Conservation (phyloP, 2,329 filamentous ascomycete species). For the Hypoxylon sp. region DNA sequence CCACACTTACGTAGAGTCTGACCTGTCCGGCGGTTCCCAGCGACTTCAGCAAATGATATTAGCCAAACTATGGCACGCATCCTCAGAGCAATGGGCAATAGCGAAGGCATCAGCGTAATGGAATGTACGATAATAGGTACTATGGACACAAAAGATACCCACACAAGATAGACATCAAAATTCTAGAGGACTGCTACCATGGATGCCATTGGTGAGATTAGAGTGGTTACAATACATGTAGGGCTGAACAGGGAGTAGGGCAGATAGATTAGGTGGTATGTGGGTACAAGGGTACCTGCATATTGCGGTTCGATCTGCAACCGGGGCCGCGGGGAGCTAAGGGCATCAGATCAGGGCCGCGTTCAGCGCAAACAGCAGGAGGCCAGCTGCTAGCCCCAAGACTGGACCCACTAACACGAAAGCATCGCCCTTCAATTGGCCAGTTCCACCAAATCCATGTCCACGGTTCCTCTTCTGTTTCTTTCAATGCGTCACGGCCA, state of each 20-base stretch:
- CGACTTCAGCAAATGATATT: conserved; percentile 43
- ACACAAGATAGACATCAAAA: not conserved
- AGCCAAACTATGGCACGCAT: conserved; percentile 15
- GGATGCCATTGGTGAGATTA: not conserved
- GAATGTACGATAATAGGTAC: conserved; percentile 7
- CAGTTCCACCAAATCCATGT: conserved; percentile 19
- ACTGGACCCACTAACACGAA: conserved; percentile 26
- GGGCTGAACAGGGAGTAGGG: too few relatives aligned
- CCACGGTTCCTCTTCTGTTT: not conserved
- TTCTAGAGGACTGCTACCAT: not conserved
- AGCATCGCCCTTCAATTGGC: conserved; percentile 34
- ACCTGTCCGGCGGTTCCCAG: conserved; percentile 42
- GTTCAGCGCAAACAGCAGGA: conserved; percentile 23
- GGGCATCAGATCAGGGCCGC: not conserved
- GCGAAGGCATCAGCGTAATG: not conserved
- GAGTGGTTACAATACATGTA: not conserved
- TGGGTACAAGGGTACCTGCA: not conserved
- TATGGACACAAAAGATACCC: conserved; percentile 1
- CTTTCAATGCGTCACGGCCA: conserved; percentile 3
- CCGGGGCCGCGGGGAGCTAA: not conserved
- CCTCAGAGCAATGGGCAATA: conserved; percentile 5
- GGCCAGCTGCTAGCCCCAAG: not conserved
- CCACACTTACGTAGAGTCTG: conserved; percentile 47
- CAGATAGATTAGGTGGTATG: not conserved
- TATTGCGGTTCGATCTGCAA: not conserved